phyloP scores from a whole-genome alignment of 495 filamentous ascomycete species.

The Penicillium cosmopolitanum region DNA sequence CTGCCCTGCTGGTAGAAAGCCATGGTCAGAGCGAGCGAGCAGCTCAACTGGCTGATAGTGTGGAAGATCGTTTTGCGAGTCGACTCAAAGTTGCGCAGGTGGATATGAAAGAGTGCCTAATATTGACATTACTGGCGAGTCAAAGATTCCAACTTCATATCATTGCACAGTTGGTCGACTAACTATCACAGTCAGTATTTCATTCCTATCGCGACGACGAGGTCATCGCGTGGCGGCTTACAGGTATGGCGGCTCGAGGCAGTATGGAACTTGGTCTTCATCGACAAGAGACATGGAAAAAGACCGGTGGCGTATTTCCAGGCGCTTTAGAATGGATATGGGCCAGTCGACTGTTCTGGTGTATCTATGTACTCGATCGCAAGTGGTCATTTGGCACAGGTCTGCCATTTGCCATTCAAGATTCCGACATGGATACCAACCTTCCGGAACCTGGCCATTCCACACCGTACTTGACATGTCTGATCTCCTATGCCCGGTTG shows the following conservation, averaged over 20 bases:
- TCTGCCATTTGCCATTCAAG: conserved; percentile 76
- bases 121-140: conserved; percentile 68
- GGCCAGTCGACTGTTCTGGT: conserved; percentile 77
- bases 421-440: conserved; percentile 77
- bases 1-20: conserved; percentile 69
- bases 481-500: conserved; percentile 74
- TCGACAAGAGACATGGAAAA: conserved; percentile 69
- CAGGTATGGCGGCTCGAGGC: conserved; percentile 70
- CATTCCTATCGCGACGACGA: conserved; percentile 83
- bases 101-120: conserved; percentile 68
- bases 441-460: conserved; percentile 65
- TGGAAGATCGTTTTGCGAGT: conserved; percentile 67
- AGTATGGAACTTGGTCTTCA: conserved; percentile 81
- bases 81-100: conserved; percentile 65
- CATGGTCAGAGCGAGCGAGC: conserved; percentile 76
- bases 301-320: conserved; percentile 55
- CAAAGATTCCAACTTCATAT: neutral
- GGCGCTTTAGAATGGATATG: conserved; percentile 62
- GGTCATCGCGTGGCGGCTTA: conserved; percentile 74
- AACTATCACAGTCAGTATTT: conserved; percentile 66
- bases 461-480: conserved; percentile 42
- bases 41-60: conserved; percentile 68
- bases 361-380: conserved; percentile 78
- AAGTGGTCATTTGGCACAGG: conserved; percentile 83
- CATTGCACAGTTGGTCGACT: neutral